Conservation (phyloP, 225 moss, liverwort and hornwort genomes). For the Asterella californica region DNA sequence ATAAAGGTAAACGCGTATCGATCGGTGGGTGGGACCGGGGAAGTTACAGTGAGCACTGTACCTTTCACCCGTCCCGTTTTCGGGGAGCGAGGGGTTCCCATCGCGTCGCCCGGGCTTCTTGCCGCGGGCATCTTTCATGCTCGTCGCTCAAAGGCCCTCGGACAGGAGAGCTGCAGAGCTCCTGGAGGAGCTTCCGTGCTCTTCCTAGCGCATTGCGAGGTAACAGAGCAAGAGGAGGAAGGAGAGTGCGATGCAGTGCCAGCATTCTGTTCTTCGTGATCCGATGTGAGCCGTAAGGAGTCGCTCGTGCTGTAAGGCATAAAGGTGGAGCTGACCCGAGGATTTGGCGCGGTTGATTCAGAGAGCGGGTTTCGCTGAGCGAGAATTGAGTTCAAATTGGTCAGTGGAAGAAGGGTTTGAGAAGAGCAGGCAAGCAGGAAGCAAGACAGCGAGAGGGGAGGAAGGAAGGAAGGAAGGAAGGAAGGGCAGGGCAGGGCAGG, state of each 20-base stretch:
- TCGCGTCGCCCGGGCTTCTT: background rate
- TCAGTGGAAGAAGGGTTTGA: background rate
- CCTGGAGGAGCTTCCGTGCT: background rate
- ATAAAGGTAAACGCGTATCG: background rate
- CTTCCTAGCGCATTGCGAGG: background rate
- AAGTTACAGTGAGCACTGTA: background rate
- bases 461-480: background rate
- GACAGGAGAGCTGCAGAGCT: background rate
- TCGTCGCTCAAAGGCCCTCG: background rate
- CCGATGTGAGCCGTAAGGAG: background rate
- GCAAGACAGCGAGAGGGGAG: background rate
- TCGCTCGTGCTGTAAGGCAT: background rate
- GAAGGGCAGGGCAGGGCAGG: background rate
- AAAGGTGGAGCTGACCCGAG: background rate
- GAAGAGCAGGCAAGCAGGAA: background rate
- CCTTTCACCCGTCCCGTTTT: background rate
- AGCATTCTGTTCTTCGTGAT: background rate
- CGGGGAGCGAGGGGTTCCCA: background rate
- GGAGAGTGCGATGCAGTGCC: background rate
- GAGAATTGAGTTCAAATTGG: background rate
- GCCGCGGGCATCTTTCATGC: background rate
- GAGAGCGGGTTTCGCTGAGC: background rate
- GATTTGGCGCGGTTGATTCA: background rate
- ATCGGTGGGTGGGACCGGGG: constrained; percentile 2
- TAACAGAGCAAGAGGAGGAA: background rate